Percentiles rank a stretch among this genome's conserved stretches.
Conservation (phyloP, 306 rosid genomes). For the Prunus davidiana region DNA sequence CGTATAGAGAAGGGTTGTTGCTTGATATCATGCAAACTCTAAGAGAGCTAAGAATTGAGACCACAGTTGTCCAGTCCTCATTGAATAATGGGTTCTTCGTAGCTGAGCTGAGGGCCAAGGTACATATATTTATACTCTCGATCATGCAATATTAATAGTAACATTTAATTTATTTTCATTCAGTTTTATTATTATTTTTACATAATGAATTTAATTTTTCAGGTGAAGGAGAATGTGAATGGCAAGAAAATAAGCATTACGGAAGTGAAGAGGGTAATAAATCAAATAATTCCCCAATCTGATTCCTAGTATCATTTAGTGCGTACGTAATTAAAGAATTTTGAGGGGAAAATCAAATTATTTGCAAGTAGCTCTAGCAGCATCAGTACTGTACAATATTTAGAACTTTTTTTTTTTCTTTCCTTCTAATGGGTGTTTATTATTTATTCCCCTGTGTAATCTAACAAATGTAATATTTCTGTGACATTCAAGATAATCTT, state of each 20-base stretch:
- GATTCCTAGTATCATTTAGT: constrained; percentile 15
- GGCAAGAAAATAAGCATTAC: constrained; percentile 83
- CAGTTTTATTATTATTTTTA: background rate
- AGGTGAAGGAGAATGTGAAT: constrained; percentile 64
- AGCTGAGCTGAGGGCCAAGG: constrained; percentile 79
- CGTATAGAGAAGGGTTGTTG: constrained; percentile 67
- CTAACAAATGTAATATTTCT: constrained; percentile 11
- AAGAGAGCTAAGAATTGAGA: constrained; percentile 67
- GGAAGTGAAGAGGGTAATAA: constrained; percentile 87
- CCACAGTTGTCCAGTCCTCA: constrained; percentile 65
- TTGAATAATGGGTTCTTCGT: constrained; percentile 55
- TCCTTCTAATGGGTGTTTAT: background rate
- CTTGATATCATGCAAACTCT: constrained; percentile 73
- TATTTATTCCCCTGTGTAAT: background rate
- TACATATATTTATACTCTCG: background rate
- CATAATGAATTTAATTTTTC: constrained; percentile 6
- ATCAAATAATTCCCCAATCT: constrained; percentile 64
- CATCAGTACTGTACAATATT: constrained; percentile 1
- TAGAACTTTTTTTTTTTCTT: background rate
- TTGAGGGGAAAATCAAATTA: background rate
- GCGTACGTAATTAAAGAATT: background rate
- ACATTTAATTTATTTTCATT: background rate
- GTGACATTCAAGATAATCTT: background rate
- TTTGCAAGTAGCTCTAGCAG: background rate
- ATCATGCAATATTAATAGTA: background rate